phyloP scores from a whole-genome alignment of 83 land plant species.

The Picea mariana region DNA sequence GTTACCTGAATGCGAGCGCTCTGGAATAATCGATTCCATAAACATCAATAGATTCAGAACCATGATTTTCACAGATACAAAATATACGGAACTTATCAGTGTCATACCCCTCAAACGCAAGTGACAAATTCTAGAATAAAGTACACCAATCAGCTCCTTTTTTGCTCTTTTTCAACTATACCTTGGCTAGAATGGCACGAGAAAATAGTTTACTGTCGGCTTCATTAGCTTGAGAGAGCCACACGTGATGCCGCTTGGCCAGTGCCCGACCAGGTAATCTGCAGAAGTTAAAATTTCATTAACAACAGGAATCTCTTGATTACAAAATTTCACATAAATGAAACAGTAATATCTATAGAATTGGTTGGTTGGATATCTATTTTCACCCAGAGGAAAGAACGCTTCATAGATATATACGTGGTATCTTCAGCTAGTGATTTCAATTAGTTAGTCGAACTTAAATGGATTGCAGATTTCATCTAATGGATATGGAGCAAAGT shows the following conservation, averaged over 20 bases:
- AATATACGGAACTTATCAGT: too few species aligned
- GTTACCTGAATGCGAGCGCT: slow-evolving; percentile 73
- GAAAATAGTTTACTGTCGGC: slow-evolving; percentile 80
- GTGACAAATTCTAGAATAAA: slow-evolving; percentile 15
- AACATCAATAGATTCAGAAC: background rate
- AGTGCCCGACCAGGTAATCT: slow-evolving; percentile 88
- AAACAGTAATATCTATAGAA: too few species aligned
- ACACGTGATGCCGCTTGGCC: slow-evolving; percentile 56
- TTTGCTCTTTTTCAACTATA: slow-evolving; percentile 13
- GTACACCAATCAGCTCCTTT: too few species aligned
- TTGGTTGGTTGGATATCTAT: too few species aligned
- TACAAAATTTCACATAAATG: too few species aligned
- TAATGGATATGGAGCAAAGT: too few species aligned
- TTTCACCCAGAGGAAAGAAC: too few species aligned
- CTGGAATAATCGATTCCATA: slow-evolving; percentile 25
- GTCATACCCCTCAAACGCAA: background rate
- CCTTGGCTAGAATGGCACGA: slow-evolving; percentile 92
- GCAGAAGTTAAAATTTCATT: background rate
- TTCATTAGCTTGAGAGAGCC: slow-evolving; percentile 78
- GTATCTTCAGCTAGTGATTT: too few species aligned
- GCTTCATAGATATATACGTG: too few species aligned
- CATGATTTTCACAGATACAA: slow-evolving; percentile 2
- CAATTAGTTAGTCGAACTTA: too few species aligned
- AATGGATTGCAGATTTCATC: too few species aligned
- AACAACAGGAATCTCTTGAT: too few species aligned